phyloP scores from a whole-genome alignment of 768 basidiomycete species.

The Goffeauzyma gilvescens region DNA sequence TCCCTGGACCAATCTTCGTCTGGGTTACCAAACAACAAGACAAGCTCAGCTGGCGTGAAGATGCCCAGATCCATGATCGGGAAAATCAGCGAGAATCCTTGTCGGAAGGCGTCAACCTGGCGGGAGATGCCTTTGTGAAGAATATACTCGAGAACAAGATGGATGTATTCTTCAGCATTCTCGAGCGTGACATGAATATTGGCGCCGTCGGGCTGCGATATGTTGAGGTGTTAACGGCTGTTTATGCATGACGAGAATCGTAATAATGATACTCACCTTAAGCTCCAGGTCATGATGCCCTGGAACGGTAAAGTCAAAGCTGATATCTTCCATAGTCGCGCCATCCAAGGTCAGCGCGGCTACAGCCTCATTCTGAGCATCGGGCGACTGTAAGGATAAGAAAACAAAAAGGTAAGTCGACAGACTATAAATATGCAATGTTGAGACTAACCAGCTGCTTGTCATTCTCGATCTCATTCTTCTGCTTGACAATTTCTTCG shows the following conservation, averaged over 20 bases:
- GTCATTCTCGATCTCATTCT: constrained; percentile 38
- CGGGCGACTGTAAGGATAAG: no score
- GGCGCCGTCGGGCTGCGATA: constrained; percentile 50
- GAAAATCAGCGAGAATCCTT: constrained; percentile 57
- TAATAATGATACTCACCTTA: constrained; percentile 38
- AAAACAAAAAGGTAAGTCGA: no score
- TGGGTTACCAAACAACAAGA: constrained; percentile 82
- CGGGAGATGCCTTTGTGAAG: constrained; percentile 57
- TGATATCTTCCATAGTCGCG: constrained; percentile 63
- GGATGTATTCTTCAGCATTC: constrained; percentile 76
- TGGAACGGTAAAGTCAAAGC: constrained; percentile 88
- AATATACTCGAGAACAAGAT: constrained; percentile 70
- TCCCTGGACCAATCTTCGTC: constrained; percentile 95
- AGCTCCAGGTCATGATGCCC: constrained; percentile 78
- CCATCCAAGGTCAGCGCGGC: constrained; percentile 27
- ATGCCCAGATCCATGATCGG: constrained; percentile 73
- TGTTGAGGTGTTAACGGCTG: not conserved
- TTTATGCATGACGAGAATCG: not conserved
- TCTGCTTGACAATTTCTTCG: constrained; percentile 37
- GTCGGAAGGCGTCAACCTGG: constrained; percentile 78
- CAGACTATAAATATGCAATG: no score
- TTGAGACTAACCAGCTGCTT: constrained; percentile 23
- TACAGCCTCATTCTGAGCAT: no score
- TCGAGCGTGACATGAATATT: constrained; percentile 62
- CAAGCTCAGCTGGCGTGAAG: constrained; percentile 86